These are phyloP conservation scores for Alternaria angustiovoidea DNA, from an alignment of 2,329 filamentous ascomycete species.

Conservation along the genomic window DNA sequence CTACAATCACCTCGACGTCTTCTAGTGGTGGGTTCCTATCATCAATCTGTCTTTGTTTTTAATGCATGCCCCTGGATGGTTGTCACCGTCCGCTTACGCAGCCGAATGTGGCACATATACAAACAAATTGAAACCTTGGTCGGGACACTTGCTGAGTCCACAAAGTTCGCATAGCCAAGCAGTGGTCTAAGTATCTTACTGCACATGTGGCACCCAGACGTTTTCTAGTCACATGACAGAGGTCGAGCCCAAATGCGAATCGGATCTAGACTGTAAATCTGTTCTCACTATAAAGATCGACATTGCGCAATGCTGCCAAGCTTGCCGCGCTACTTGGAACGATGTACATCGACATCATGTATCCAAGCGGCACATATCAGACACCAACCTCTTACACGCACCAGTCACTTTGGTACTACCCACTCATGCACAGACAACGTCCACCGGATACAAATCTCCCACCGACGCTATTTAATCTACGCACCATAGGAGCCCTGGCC, in stretches of 20 bases:
- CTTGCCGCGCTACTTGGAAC: conserved; percentile 11
- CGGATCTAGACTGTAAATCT: not conserved
- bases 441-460: not conserved
- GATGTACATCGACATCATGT: conserved; percentile 14
- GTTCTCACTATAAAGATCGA: conserved; percentile 17
- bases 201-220: not conserved
- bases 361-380: conserved; percentile 5
- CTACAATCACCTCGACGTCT: not conserved
- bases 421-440: not conserved
- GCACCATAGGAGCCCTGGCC: not conserved
- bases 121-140: not conserved
- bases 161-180: not conserved
- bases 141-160: not conserved
- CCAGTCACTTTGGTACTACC: not conserved
- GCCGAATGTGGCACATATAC: not conserved
- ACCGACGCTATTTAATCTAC: not conserved
- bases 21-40: not conserved
- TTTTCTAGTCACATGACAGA: not conserved
- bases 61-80: not conserved
- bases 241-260: not conserved
- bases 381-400: not conserved
- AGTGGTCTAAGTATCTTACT: not conserved
- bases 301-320: conserved; percentile 20
- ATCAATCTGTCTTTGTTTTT: not conserved
- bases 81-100: not conserved